Evolutionary conservation across 768 basidiomycete species (phyloP).

Genomic region (Dacryopinax primogenitus): DNA sequence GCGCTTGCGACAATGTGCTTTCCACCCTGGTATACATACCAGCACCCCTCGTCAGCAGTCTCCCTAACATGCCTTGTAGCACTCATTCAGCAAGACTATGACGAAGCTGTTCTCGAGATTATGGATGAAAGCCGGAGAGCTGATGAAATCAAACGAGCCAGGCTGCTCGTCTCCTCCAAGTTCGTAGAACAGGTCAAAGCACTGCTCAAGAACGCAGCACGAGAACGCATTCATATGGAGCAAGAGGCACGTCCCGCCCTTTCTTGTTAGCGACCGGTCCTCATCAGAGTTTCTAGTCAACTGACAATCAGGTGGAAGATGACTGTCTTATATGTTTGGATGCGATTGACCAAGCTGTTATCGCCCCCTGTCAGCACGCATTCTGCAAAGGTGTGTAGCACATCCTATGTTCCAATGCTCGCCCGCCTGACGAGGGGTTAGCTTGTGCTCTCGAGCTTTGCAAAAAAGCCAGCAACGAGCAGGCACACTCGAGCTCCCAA

Average conservation of each 20-base stretch:
- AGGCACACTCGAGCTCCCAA: not conserved
- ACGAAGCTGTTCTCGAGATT: not conserved
- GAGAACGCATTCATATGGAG: not conserved
- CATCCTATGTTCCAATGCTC: not conserved
- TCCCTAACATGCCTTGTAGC: constrained; percentile 32
- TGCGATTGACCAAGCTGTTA: constrained; percentile 37
- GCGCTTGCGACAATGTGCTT: constrained; percentile 33
- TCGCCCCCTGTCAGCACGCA: constrained; percentile 47
- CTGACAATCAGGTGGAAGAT: constrained; percentile 36
- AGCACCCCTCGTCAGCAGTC: not conserved
- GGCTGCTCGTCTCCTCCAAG: not conserved
- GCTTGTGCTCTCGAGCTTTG: not conserved
- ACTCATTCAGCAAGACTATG: constrained; percentile 19
- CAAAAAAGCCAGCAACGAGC: not conserved
- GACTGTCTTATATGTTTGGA: constrained; percentile 59
- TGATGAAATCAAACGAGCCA: not conserved
- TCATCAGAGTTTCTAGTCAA: constrained; percentile 28
- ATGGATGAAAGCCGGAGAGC: not conserved
- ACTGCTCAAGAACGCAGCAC: not conserved
- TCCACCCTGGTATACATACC: constrained; percentile 52
- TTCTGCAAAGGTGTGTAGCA: constrained; percentile 19
- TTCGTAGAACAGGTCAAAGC: not conserved
- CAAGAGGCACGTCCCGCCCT: not conserved
- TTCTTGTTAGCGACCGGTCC: not conserved
- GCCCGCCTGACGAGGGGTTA: not conserved